Evolutionary conservation across 305 asterid species (phyloP), one percentile per base, ranked within the genome.

Genomic region (Caryopteris hybrid): DNA sequence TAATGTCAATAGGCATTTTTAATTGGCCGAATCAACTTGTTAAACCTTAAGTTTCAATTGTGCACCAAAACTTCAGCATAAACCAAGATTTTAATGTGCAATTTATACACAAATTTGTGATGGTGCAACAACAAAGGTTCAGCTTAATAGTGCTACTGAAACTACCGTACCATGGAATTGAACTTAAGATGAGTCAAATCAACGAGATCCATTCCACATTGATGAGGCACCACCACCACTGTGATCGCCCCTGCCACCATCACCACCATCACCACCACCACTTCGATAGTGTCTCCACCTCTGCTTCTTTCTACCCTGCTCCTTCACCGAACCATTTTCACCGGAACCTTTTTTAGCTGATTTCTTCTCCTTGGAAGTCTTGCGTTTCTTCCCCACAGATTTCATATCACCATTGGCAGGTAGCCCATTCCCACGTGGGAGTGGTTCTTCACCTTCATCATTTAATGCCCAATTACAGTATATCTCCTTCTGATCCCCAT

Each of bases 391-490:
- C 50, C 83, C 82, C 1, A 87, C 78, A 41, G 89, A 83, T 21
- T 69, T 74, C 31, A 25, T 69, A 8, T 72, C 73, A 8, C 41
- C 67, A 11, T n/a, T n/a, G n/a, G n/a, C n/a, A n/a, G 67, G 64
- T 54, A 46, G 31, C 6, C 79, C 76, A 47, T 74, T 78, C 60
- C 81, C 86, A 1, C 93, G 88, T 4, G 96, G 95, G 22, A 89
- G 86, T 56, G 90, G 82, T 67, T 83, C 94, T 45, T 93, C 96
- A 3, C 85, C 88, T n/a, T 81, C 86, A 25, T 89, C 91, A 29
- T 75, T 69, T 21, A 80, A 38, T 25, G 72, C 76, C 99, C 99
- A 89, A 72, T 94, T 91, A 72, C 88, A 86, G 29, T 82, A 85
- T 12, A 91, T 81, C 54, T 84, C 96, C 75, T 75, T 87, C 25